phyloP scores from a whole-genome alignment of 1,139 yeast species.

The Yamadazyma friedrichii region DNA sequence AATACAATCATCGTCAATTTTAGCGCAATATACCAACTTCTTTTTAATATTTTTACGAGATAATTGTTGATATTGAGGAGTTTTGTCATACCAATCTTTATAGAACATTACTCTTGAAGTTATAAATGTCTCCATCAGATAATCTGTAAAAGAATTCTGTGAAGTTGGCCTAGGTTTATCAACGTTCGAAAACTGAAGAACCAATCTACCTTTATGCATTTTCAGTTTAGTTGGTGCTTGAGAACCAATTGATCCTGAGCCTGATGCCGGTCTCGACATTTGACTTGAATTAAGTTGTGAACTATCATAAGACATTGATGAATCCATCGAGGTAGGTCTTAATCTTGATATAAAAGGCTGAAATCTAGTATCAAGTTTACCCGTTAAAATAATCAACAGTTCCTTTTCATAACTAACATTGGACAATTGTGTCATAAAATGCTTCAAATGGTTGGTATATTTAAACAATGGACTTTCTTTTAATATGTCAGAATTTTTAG shows the following conservation, averaged over 20 bases:
- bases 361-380: conserved; percentile 32
- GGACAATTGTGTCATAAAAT: conserved; percentile 27
- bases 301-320: background rate
- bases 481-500: conserved; percentile 29
- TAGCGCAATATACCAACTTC: conserved; percentile 3
- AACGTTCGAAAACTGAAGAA: conserved; percentile 9
- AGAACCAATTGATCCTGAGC: background rate
- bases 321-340: background rate
- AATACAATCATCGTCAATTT: conserved; percentile 2
- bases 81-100: conserved; percentile 37
- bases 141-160: background rate
- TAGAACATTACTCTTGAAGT: conserved; percentile 31
- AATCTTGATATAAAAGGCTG: conserved; percentile 10
- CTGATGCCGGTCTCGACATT: background rate
- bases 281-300: conserved; percentile 3
- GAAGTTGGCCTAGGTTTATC: background rate
- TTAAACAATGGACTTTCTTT: conserved; percentile 33
- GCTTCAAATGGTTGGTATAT: conserved; percentile 30
- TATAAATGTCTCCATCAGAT: conserved; percentile 20
- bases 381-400: conserved; percentile 30
- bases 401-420: conserved; percentile 22
- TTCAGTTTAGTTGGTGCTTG: background rate
- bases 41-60: background rate
- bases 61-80: conserved; percentile 8
- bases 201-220: conserved; percentile 9